Percentiles rank a stretch among this genome's conserved stretches.
Evolutionary conservation across 257 asterid genomes (phyloP).

Genomic region (Primulina huaijiensis): DNA sequence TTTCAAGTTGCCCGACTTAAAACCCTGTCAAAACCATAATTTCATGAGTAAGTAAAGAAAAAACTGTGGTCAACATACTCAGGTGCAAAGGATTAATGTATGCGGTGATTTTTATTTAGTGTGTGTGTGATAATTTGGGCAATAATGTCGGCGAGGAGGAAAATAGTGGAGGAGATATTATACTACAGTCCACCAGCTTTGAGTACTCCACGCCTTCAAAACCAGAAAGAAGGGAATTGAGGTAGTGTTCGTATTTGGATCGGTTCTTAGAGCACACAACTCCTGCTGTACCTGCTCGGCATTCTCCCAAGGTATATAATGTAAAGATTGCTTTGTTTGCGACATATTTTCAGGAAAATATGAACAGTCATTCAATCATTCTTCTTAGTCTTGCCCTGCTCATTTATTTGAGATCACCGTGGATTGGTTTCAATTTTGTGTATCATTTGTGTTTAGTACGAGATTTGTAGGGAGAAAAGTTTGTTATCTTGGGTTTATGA

Average conservation of each 20-base stretch:
- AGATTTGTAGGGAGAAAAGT: neutral
- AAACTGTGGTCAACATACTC: neutral
- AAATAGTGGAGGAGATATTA: conserved; percentile 22
- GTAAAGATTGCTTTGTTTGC: neutral
- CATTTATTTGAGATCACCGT: neutral
- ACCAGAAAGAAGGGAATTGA: conserved; percentile 31
- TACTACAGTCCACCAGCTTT: conserved; percentile 52
- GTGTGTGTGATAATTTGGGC: conserved; percentile 3
- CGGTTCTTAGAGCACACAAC: conserved; percentile 82
- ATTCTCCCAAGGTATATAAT: conserved; percentile 56
- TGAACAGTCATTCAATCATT: neutral
- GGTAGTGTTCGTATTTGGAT: conserved; percentile 59
- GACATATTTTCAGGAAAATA: neutral
- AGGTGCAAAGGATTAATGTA: neutral
- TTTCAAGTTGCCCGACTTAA: conserved; percentile 25
- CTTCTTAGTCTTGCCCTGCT: neutral
- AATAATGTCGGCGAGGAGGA: conserved; percentile 49
- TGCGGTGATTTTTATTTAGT: conserved; percentile 8
- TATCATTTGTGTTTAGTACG: neutral
- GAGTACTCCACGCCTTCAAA: conserved; percentile 45
- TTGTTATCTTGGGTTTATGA: neutral
- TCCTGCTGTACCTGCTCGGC: conserved; percentile 70
- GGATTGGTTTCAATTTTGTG: neutral
- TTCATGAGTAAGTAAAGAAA: neutral
- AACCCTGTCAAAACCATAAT: conserved; percentile 28